These are phyloP conservation scores for Leishmania aethiopica DNA, from an alignment of 208 protist species.

Conservation along the genomic window DNA sequence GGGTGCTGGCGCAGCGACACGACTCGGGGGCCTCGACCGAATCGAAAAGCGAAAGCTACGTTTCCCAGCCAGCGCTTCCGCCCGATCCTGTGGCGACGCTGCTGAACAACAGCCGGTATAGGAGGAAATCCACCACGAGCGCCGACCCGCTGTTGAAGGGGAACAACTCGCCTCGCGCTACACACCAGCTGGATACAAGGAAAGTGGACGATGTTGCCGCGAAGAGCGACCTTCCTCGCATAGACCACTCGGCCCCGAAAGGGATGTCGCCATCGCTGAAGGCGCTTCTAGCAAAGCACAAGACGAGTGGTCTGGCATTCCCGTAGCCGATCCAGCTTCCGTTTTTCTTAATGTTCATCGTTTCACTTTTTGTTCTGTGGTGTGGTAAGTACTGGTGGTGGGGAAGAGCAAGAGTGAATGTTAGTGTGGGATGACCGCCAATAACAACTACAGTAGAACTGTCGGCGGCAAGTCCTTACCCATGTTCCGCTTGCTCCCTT, in stretches of 20 bases:
- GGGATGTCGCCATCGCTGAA: conserved; percentile 66
- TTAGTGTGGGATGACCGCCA: no score
- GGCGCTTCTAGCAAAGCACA: conserved; percentile 68
- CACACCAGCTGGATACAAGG: not conserved
- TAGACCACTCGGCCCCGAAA: conserved; percentile 18
- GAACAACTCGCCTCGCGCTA: conserved; percentile 1
- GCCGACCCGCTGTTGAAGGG: conserved; percentile 5
- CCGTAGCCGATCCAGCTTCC: conserved; percentile 14
- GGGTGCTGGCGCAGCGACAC: conserved; percentile 29
- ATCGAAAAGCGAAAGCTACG: not conserved
- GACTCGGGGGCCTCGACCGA: not conserved
- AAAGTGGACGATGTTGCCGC: conserved; percentile 17
- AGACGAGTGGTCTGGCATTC: conserved; percentile 31
- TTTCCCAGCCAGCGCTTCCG: conserved; percentile 3
- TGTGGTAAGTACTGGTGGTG: not conserved
- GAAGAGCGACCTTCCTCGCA: conserved; percentile 16
- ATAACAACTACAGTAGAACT: not conserved
- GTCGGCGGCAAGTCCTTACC: not conserved
- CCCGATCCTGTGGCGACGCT: conserved; percentile 48
- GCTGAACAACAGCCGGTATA: conserved; percentile 69
- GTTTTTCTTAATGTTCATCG: not conserved
- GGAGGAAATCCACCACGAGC: conserved; percentile 31
- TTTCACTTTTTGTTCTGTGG: not conserved
- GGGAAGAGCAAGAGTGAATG: not conserved
- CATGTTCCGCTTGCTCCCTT: not conserved